phyloP scores from a whole-genome alignment of 1,139 yeast genomes.

The Sugiyamaella castrensis region DNA sequence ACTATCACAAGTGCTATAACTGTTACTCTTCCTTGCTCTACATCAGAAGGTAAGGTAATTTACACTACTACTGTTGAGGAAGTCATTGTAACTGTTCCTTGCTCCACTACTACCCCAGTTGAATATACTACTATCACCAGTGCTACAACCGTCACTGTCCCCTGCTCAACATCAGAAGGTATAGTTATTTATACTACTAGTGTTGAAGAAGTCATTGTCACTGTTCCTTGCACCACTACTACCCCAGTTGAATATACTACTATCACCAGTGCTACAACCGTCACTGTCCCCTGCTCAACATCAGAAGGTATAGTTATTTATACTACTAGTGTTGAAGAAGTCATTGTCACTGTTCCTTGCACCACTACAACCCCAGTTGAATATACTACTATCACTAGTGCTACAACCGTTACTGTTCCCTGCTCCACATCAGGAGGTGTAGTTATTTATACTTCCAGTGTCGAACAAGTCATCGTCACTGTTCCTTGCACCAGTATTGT shows the following conservation, averaged over 20 bases:
- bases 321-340: neutral
- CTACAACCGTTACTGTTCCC: constrained; percentile 11
- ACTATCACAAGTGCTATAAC: neutral
- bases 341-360: constrained; percentile 3
- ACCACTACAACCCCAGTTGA: no score
- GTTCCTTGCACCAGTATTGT: no score
- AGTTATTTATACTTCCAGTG: constrained; percentile 13
- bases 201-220: constrained; percentile 9
- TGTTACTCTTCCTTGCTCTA: constrained; percentile 13
- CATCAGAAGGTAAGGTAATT: neutral
- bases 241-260: constrained; percentile 2
- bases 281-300: constrained; percentile 5
- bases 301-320: neutral
- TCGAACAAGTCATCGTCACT: no score
- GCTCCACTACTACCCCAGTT: neutral
- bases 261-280: neutral
- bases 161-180: constrained; percentile 14
- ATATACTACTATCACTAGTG: constrained; percentile 3
- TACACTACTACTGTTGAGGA: neutral
- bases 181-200: constrained; percentile 10
- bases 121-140: constrained; percentile 7
- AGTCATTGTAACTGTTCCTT: constrained; percentile 1
- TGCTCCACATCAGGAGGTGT: constrained; percentile 8
- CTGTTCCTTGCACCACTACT: constrained; percentile 13
- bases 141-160: constrained; percentile 17